Evolutionary conservation across 2,329 filamentous ascomycete species (phyloP), one percentile per base, ranked within the genome.

Genomic region (Lachnellula cervina): DNA sequence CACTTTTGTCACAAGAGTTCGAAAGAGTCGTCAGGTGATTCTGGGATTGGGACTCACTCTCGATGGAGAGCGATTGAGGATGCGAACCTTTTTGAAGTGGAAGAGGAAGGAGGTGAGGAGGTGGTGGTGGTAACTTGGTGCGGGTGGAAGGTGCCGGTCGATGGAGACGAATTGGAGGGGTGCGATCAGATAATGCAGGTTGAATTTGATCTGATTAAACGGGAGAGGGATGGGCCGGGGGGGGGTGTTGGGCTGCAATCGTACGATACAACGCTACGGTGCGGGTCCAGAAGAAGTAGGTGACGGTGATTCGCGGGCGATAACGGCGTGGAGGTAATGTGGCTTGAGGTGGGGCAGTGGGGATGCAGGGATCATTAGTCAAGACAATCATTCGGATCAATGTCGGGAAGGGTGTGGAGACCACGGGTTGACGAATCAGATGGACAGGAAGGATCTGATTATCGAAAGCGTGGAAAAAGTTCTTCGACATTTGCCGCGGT

Each of bases 131-230:
- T 46, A 46, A 14, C 5, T 6, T 16, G 21, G 43, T 25, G 23
- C n/a, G n/a, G n/a, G n/a, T n/a, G n/a, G n/a, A n/a, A n/a, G n/a
- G n/a, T n/a, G n/a, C n/a, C n/a, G n/a, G n/a, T 42, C 32, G 50
- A n/a, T 28, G 11, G 44, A 14, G 23, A n/a, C n/a, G n/a, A n/a
- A n/a, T n/a, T n/a, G n/a, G n/a, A n/a, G 23, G 35, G 45, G 34
- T 16, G 49, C 40, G 49, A 61, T 57, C 54, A 50, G 59, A 61
- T 55, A 51, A 61, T 49, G 59, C 56, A 52, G 43, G 28, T 11
- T 32, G 28, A 11, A 32, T 32, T 32, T 11, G 55, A 59, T 59
- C 55, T 55, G 58, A 58, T 58, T 60, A 60, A 46, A 44, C 52
- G 52, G 55, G 42, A 44, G 45, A 34, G 21, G 21, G 46, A 17